Evolutionary conservation across 768 basidiomycete genomes (phyloP), one percentile per base, ranked within the genome.

Genomic region (Auricularia cornea): DNA sequence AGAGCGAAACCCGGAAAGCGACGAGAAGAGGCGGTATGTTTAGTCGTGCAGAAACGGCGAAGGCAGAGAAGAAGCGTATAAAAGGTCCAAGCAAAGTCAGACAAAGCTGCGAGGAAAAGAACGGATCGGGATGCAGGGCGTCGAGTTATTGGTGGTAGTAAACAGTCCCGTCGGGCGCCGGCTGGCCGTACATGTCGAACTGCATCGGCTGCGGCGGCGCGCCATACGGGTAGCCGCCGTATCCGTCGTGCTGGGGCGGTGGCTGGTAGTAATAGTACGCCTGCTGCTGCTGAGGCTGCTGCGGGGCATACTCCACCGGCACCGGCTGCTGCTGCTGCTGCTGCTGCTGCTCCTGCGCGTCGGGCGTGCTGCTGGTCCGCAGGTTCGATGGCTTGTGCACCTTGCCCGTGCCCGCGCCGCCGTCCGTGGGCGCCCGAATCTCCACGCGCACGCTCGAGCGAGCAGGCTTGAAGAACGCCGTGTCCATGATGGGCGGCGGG

Each of bases 391-490:
- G 44, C 44, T 48, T 48, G 44, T 23, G 44, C 44, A 23, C 20
- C 44, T 48, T 48, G 44, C 44, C 35, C 35, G 35, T 76, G 54
- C 69, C 68, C 44, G 71, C 71, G 6, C 70, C 60, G 40, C 70
- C 65, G 56, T 76, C 76, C 8, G 71, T 71, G 2, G 84, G 89
- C 14, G 87, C 83, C 64, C 89, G 87, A 60, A 92, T 92, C 73
- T 89, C 85, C 62, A 92, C 74, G 59, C 89, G 86, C 26, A 84
- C 82, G 63, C 81, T 83, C 71, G 88, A 84, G 23, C 89, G 83
- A 35, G 89, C 87, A 69, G 88, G 84, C 3, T 86, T 79, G 71
- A 92, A 91, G 28, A 91, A 82, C 79, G 78, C 28, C 86, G 88
- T 35, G 85, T 86, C 10, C 80, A 66, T 6, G 86, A 85, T 84